Percentiles rank a stretch among this genome's conserved stretches.
These are phyloP conservation scores for Hemisphaericaspora nanyangensis DNA, from an alignment of 805 yeast species.

Conservation along the genomic window DNA sequence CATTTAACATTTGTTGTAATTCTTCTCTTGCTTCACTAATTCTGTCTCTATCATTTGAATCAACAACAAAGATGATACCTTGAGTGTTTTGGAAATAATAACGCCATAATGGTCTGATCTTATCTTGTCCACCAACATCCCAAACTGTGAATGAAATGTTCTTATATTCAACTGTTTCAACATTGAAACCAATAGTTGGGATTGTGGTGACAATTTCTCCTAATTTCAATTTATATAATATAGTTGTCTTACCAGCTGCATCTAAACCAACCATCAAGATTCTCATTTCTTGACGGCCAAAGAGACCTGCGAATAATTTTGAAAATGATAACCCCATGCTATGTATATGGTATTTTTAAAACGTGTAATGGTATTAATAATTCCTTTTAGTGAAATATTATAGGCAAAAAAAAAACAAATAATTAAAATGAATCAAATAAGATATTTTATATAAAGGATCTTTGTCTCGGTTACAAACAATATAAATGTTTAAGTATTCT, in stretches of 20 bases:
- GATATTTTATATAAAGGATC: too few relatives aligned
- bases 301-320: slow-evolving; percentile 37
- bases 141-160: slow-evolving; percentile 41
- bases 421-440: too few relatives aligned
- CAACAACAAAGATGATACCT: slow-evolving; percentile 41
- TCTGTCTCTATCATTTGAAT: slow-evolving; percentile 43
- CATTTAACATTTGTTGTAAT: slow-evolving; percentile 42
- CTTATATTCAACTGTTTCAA: slow-evolving; percentile 41
- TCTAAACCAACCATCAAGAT: slow-evolving; percentile 43
- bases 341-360: too few relatives aligned
- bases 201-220: slow-evolving; percentile 42
- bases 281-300: slow-evolving; percentile 42
- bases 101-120: slow-evolving; percentile 43
- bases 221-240: slow-evolving; percentile 39
- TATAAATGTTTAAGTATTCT: too few relatives aligned
- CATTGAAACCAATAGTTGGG: slow-evolving; percentile 42
- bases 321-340: slow-evolving; percentile 38
- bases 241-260: slow-evolving; percentile 42
- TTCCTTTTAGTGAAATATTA: too few relatives aligned
- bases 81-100: slow-evolving; percentile 43
- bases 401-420: too few relatives aligned
- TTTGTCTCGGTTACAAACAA: too few relatives aligned
- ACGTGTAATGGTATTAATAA: too few relatives aligned
- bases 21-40: slow-evolving; percentile 41
- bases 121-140: slow-evolving; percentile 45